Evolutionary conservation across 139 green algal species (phyloP), one percentile per base, ranked within the genome.

Genomic region (Closterium sp.): DNA sequence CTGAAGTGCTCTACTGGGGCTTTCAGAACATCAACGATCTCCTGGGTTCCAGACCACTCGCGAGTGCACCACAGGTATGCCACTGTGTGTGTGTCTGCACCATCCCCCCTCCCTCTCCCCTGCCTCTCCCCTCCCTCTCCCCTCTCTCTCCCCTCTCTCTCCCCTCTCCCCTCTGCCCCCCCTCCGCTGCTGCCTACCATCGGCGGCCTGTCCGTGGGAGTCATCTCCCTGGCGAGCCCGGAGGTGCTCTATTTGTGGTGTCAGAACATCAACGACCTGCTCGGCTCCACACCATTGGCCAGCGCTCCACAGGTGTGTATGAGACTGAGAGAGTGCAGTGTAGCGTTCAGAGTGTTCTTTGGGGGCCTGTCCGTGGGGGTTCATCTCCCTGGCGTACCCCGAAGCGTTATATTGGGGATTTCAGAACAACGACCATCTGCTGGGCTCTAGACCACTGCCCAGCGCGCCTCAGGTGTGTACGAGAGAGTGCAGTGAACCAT

Each of bases 1-100:
- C 96, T 6, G 95, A 98, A 84, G 94, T 98, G 1, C 92, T 96
- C 28, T 98, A 97, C 91, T 96, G 97, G 94, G 96, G 96, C 4
- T 97, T 97, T 88, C 91, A 96, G 89, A 98, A 98, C 93, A 93
- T 98, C 0, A 96, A 97, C 90, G 64, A 83, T 16, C 64, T 83
- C 64, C 64, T 83, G 12, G 64, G 12, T 30, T 4, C 69, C 69
- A n/a, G 8, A 7, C 69, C 69, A 4, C 36, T 55, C 36, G 6
- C 36, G 6, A 94, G 23, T 76, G 96, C 6, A 97, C 95, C 66
- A 96, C 96, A 55, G 83, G 91, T 4, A 95, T 96, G 2, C 4
- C 4, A 4, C 36, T 55, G 36, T n/a, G 36, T 55, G 36, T 55
- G 36, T 4, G 36, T 6, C 36, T 55, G 36, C 43, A 25, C 43